phyloP scores from a whole-genome alignment of 352 stramenopile species.

The Pythium coloratum region DNA sequence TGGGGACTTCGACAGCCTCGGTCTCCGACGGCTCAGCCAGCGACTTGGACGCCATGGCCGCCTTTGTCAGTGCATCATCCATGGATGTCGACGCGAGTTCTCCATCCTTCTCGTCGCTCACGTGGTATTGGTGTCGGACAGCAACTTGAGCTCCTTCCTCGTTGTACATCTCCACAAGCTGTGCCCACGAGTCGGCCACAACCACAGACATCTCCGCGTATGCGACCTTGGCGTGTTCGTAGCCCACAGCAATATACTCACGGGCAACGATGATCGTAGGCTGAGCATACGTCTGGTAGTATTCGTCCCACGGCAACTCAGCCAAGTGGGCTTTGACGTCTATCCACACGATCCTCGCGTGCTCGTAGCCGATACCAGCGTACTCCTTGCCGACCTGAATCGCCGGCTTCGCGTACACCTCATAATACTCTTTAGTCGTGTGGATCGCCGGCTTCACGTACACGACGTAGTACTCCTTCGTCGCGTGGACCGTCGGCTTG shows the following conservation, averaged over 20 bases:
- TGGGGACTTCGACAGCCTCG: background rate
- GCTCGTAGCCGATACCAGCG: background rate
- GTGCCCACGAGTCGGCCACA: background rate
- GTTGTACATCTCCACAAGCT: conserved; percentile 26
- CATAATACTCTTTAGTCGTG: conserved; percentile 11
- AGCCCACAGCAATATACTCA: background rate
- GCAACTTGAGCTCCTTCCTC: conserved; percentile 12
- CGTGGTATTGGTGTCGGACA: background rate
- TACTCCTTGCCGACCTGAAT: conserved; percentile 4
- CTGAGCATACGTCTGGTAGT: conserved; percentile 7
- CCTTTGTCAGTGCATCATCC: conserved; percentile 29
- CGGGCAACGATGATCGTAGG: background rate
- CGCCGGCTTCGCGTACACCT: conserved; percentile 14
- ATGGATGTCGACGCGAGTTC: conserved; percentile 15
- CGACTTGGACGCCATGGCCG: conserved; percentile 39
- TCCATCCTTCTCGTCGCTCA: background rate
- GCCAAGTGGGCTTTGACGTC: background rate
- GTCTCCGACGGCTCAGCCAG: conserved; percentile 12
- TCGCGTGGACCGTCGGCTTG: background rate
- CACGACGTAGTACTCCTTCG: conserved; percentile 1
- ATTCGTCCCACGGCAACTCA: conserved; percentile 12
- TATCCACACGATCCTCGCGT: background rate
- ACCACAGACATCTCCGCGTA: background rate
- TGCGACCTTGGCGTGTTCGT: background rate
- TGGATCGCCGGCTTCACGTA: background rate